Evolutionary conservation across 257 asterid genomes (phyloP).

Genomic region (Gentiana straminea): DNA sequence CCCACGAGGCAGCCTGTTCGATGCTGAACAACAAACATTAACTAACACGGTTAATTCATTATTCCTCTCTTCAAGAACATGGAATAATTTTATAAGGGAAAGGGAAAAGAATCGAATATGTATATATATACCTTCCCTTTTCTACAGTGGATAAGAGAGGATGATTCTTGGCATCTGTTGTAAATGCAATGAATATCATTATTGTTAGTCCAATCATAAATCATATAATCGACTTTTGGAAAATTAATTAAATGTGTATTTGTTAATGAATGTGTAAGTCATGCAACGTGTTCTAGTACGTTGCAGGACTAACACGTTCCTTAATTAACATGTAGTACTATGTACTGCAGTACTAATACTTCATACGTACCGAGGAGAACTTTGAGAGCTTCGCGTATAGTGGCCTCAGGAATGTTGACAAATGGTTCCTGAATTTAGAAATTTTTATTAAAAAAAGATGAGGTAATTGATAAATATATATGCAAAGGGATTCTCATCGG

Average conservation of each 20-base stretch:
- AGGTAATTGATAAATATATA: background rate
- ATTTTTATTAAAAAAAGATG: background rate
- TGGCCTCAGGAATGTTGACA: conserved; percentile 74
- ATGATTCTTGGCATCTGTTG: conserved; percentile 62
- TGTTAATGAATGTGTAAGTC: no score
- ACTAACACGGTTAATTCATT: no score
- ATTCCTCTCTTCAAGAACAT: no score
- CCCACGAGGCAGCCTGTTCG: conserved; percentile 92
- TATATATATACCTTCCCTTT: conserved; percentile 55
- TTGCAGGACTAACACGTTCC: no score
- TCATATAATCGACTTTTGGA: no score
- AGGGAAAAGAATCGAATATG: no score
- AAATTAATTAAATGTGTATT: no score
- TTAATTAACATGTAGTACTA: no score
- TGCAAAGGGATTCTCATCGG: background rate
- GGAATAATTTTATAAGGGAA: no score
- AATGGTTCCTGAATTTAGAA: conserved; percentile 54
- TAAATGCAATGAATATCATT: background rate
- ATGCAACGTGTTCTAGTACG: no score
- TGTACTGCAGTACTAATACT: no score
- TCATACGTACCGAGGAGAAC: conserved; percentile 38
- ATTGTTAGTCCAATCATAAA: no score
- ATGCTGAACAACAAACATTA: conserved; percentile 27
- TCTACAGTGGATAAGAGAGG: conserved; percentile 80
- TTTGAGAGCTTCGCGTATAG: conserved; percentile 64